Conservation (phyloP, 805 yeast genomes). For the Candida namnaoensis region DNA sequence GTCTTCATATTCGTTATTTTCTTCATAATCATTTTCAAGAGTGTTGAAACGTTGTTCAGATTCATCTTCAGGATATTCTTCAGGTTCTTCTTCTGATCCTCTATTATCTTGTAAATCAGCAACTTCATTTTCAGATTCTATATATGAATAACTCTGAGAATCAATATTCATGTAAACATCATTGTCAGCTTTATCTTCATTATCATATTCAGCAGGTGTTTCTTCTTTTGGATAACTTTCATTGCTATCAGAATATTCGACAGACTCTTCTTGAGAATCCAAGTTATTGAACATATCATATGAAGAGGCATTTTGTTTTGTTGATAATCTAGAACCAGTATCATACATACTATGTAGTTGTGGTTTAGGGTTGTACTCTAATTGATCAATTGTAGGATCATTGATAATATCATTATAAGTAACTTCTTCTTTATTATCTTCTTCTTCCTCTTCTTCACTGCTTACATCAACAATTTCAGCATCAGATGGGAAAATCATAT, state of each 20-base stretch:
- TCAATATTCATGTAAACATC: background rate
- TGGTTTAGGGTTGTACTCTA: too few species aligned
- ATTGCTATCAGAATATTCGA: background rate
- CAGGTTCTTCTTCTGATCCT: conserved; percentile 6
- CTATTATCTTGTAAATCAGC: background rate
- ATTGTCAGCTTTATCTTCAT: conserved; percentile 3
- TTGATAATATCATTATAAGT: background rate
- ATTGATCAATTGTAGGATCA: background rate
- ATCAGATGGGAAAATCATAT: conserved; percentile 2
- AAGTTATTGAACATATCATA: too few species aligned
- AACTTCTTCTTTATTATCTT: background rate
- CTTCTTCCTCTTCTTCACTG: conserved; percentile 3
- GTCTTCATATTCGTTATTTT: background rate
- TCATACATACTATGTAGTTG: too few species aligned
- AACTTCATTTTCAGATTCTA: conserved; percentile 4
- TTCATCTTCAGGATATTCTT: background rate
- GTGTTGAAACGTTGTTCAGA: too few species aligned
- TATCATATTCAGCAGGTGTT: background rate
- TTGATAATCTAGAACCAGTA: too few species aligned
- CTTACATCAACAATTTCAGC: conserved; percentile 3
- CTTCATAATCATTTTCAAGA: background rate
- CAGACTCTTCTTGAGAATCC: background rate
- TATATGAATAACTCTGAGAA: background rate
- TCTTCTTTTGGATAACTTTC: background rate
- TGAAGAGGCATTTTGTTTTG: too few species aligned